Percentiles rank a stretch among this genome's conserved stretches.
Evolutionary conservation across 2,329 filamentous ascomycete genomes (phyloP).

Genomic region (Aspergillus persii): DNA sequence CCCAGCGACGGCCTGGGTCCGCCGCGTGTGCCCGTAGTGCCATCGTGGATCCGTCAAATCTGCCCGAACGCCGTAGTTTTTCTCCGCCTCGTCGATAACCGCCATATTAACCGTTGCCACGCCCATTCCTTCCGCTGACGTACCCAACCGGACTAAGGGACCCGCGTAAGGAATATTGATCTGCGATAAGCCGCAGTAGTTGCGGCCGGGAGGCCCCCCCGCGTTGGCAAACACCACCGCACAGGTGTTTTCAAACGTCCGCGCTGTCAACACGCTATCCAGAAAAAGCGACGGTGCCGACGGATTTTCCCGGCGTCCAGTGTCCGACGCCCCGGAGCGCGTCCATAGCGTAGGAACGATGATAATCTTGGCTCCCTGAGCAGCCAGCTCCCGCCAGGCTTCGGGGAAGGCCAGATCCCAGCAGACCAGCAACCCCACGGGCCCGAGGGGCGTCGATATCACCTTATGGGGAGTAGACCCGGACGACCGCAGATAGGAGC

Average conservation of each 20-base stretch:
- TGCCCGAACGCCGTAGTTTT: slow-evolving; percentile 42
- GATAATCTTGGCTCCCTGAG: slow-evolving; percentile 53
- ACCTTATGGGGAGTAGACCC: background rate
- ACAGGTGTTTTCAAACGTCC: slow-evolving; percentile 58
- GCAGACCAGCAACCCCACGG: slow-evolving; percentile 55
- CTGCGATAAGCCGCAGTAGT: slow-evolving; percentile 54
- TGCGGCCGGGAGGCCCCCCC: slow-evolving; percentile 50
- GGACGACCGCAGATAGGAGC: background rate
- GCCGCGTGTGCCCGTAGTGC: slow-evolving; percentile 9
- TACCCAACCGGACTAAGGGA: slow-evolving; percentile 46
- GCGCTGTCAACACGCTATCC: slow-evolving; percentile 49
- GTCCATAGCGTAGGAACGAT: slow-evolving; percentile 56
- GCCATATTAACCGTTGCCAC: slow-evolving; percentile 51
- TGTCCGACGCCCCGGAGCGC: slow-evolving; percentile 44
- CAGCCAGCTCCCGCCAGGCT: slow-evolving; percentile 54
- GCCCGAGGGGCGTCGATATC: slow-evolving; percentile 49
- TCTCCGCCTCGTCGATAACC: slow-evolving; percentile 41
- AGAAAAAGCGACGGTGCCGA: slow-evolving; percentile 51
- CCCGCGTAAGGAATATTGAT: slow-evolving; percentile 54
- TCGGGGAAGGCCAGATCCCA: slow-evolving; percentile 60
- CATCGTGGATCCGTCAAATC: slow-evolving; percentile 11
- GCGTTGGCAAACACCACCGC: slow-evolving; percentile 57
- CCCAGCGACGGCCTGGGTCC: background rate
- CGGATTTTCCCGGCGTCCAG: slow-evolving; percentile 48
- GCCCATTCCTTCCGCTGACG: slow-evolving; percentile 53